Percentiles rank a stretch among this genome's conserved stretches.
Evolutionary conservation across 495 filamentous ascomycete genomes (phyloP).

Genomic region (Poronia punctata): DNA sequence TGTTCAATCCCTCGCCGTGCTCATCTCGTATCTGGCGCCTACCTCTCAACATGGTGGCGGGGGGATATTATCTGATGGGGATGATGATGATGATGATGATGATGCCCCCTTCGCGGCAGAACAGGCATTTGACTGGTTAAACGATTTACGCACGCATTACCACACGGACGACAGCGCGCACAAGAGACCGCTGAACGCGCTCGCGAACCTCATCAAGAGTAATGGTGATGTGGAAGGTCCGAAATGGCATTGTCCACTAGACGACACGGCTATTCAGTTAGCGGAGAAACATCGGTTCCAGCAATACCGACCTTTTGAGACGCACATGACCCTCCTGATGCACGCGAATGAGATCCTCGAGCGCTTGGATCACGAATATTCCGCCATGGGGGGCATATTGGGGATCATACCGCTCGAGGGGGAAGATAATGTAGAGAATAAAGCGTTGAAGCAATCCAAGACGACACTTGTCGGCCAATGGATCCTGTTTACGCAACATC

Average conservation of each 20-base stretch:
- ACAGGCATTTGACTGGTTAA: slow-evolving; percentile 46
- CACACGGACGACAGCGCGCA: slow-evolving; percentile 38
- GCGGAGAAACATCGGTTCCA: slow-evolving; percentile 13
- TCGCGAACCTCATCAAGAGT: slow-evolving; percentile 37
- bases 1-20: slow-evolving; percentile 42
- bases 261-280: slow-evolving; percentile 3
- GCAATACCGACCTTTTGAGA: slow-evolving; percentile 32
- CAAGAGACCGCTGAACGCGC: slow-evolving; percentile 34
- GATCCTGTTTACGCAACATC: slow-evolving; percentile 40
- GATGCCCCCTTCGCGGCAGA: slow-evolving; percentile 15
- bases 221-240: slow-evolving; percentile 33
- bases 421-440: slow-evolving; percentile 20
- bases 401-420: slow-evolving; percentile 35
- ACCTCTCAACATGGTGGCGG: slow-evolving; percentile 9
- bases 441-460: slow-evolving; percentile 27
- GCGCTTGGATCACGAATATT: slow-evolving; percentile 48
- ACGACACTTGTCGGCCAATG: slow-evolving; percentile 43
- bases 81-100: neutral
- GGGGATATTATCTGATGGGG: neutral
- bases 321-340: slow-evolving; percentile 39
- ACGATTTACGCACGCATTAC: slow-evolving; percentile 38
- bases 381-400: slow-evolving; percentile 42
- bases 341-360: slow-evolving; percentile 49
- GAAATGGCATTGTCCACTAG: slow-evolving; percentile 36
- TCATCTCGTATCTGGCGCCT: slow-evolving; percentile 41